These are phyloP conservation scores for Blastocystis sp. DNA, from an alignment of 352 stramenopile species.

Conservation along the genomic window DNA sequence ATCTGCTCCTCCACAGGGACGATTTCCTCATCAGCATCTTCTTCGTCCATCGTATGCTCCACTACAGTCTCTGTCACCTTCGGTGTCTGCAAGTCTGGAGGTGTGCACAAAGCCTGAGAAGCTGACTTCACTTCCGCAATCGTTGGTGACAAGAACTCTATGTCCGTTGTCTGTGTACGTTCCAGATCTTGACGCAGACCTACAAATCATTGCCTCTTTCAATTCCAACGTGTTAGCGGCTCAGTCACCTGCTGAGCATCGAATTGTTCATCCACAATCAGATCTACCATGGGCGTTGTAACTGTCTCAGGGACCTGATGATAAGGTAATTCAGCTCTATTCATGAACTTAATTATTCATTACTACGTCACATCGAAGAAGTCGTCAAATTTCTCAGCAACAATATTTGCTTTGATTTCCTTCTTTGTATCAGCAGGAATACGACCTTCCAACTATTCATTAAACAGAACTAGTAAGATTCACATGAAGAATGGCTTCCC, in stretches of 20 bases:
- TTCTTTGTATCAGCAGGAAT: constrained; percentile 22
- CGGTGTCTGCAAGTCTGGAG: not conserved
- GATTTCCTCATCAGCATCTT: not conserved
- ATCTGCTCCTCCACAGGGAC: not conserved
- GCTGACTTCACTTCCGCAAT: not conserved
- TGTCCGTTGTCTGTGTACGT: not conserved
- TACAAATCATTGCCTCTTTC: not conserved
- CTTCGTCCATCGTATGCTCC: not conserved
- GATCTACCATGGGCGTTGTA: constrained; percentile 21
- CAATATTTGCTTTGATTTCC: not conserved
- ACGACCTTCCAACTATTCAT: constrained; percentile 17
- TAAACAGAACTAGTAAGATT: not conserved
- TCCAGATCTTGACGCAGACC: not conserved
- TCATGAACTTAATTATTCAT: not conserved
- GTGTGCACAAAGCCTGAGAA: not conserved
- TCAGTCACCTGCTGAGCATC: not conserved
- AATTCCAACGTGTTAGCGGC: not conserved
- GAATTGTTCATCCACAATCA: constrained; percentile 33
- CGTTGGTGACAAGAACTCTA: not conserved
- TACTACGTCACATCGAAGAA: constrained; percentile 38
- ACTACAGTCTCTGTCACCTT: constrained; percentile 65
- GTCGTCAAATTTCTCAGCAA: constrained; percentile 2
- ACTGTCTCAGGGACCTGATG: constrained; percentile 30
- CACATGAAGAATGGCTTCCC: constrained; percentile 39
- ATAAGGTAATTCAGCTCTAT: not conserved